Evolutionary conservation across 2,329 filamentous ascomycete species (phyloP).

Genomic region (Pestalotiopsis sp.): DNA sequence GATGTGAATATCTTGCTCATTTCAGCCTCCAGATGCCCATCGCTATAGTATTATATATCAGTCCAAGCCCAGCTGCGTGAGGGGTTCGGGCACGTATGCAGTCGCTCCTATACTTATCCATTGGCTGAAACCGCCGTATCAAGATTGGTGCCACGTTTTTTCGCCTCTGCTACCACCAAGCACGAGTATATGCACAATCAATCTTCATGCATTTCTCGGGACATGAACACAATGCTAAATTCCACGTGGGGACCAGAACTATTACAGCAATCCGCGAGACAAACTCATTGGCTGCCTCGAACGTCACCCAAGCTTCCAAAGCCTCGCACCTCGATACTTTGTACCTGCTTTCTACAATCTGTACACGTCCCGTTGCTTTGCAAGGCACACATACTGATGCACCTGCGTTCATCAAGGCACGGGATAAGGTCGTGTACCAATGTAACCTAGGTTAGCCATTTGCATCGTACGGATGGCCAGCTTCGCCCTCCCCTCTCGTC

Average conservation of each 20-base stretch:
- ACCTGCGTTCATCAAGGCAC: no score
- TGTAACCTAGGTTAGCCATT: neutral
- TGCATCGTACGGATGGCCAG: neutral
- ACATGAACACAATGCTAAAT: neutral
- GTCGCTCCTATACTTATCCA: neutral
- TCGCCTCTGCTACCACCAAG: neutral
- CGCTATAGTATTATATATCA: neutral
- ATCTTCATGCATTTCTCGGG: neutral
- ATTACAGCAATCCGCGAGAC: neutral
- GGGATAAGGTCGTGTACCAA: no score
- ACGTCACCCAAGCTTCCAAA: no score
- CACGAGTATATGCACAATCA: neutral
- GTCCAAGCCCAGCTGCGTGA: neutral
- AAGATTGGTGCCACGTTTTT: conserved; percentile 8
- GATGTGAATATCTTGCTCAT: neutral
- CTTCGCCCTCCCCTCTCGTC: neutral
- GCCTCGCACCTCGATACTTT: no score
- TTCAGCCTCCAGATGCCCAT: neutral
- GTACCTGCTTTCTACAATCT: no score
- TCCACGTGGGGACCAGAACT: neutral
- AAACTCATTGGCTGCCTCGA: neutral
- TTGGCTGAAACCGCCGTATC: neutral
- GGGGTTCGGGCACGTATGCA: conserved; percentile 10
- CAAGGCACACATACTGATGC: no score
- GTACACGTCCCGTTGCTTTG: no score